Evolutionary conservation across 2,329 filamentous ascomycete genomes (phyloP).

Genomic region (Fusarium sp.): DNA sequence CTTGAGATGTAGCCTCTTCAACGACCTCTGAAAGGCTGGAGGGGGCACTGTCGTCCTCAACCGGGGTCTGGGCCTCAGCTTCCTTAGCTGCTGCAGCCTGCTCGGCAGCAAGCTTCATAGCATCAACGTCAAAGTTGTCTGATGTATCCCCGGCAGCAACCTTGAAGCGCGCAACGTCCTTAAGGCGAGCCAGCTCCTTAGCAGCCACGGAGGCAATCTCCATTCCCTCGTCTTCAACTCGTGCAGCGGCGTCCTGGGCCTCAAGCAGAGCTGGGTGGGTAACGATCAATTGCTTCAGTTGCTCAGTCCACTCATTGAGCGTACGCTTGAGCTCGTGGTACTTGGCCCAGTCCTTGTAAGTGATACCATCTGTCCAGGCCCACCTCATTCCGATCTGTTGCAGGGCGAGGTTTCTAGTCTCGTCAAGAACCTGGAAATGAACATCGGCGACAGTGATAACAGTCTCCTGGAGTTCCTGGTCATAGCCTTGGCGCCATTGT

Average conservation of each 20-base stretch:
- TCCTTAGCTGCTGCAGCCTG: conserved; percentile 38
- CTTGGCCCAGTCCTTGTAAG: conserved; percentile 96
- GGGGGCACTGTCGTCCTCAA: conserved; percentile 39
- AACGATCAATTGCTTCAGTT: conserved; percentile 80
- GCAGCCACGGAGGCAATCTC: conserved; percentile 79
- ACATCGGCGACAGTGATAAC: conserved; percentile 79
- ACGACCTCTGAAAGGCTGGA: conserved; percentile 19
- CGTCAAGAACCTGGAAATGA: conserved; percentile 83
- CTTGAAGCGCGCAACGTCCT: conserved; percentile 88
- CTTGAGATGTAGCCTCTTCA: conserved; percentile 23
- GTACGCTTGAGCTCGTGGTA: conserved; percentile 88
- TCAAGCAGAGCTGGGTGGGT: conserved; percentile 75
- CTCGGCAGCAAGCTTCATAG: conserved; percentile 66
- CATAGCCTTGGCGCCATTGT: conserved; percentile 78
- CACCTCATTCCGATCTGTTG: conserved; percentile 94
- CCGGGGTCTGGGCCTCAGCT: conserved; percentile 34
- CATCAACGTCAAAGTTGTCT: conserved; percentile 80
- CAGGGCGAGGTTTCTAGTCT: conserved; percentile 83
- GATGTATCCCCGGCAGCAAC: conserved; percentile 76
- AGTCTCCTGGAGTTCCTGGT: conserved; percentile 72
- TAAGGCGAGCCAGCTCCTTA: conserved; percentile 80
- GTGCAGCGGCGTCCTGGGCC: conserved; percentile 73
- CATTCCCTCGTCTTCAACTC: conserved; percentile 84
- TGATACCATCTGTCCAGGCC: conserved; percentile 95
- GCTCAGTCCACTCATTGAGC: conserved; percentile 84